These are phyloP conservation scores for Pichia inconspicua DNA, from an alignment of 1,139 yeast genomes.

Conservation along the genomic window DNA sequence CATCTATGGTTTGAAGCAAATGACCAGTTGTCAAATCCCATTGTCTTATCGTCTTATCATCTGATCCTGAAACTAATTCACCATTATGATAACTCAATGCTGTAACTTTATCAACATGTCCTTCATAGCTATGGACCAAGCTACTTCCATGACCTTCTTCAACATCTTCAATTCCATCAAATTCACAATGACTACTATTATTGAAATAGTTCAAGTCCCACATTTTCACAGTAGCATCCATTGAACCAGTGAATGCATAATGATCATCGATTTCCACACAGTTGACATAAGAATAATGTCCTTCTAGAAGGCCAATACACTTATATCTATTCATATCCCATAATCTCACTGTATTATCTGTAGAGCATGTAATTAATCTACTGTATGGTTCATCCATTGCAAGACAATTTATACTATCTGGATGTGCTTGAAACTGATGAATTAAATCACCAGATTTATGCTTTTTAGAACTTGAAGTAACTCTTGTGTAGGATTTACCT, in stretches of 20 bases:
- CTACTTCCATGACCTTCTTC: constrained; percentile 25
- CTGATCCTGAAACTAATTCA: constrained; percentile 56
- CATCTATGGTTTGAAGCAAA: constrained; percentile 54
- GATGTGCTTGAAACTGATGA: constrained; percentile 44
- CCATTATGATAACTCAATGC: constrained; percentile 46
- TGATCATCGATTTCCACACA: constrained; percentile 51
- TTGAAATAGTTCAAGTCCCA: constrained; percentile 40
- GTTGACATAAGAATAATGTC: constrained; percentile 48
- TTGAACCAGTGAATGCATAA: constrained; percentile 52
- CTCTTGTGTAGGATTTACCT: constrained; percentile 8
- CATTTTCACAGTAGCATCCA: constrained; percentile 52
- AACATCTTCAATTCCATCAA: constrained; percentile 12
- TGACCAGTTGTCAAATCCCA: constrained; percentile 72
- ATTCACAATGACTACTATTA: not conserved
- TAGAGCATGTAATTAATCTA: constrained; percentile 65
- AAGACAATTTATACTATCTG: constrained; percentile 42
- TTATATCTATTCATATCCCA: constrained; percentile 66
- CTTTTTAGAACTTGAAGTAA: constrained; percentile 31
- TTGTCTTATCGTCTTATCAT: constrained; percentile 71
- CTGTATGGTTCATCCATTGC: constrained; percentile 70
- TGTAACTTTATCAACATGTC: constrained; percentile 59
- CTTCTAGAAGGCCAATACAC: constrained; percentile 42
- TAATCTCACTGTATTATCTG: constrained; percentile 74
- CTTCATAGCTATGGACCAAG: constrained; percentile 41
- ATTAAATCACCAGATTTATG: constrained; percentile 53